phyloP scores from a whole-genome alignment of 768 basidiomycete species.

The Macrocybe gigantea region DNA sequence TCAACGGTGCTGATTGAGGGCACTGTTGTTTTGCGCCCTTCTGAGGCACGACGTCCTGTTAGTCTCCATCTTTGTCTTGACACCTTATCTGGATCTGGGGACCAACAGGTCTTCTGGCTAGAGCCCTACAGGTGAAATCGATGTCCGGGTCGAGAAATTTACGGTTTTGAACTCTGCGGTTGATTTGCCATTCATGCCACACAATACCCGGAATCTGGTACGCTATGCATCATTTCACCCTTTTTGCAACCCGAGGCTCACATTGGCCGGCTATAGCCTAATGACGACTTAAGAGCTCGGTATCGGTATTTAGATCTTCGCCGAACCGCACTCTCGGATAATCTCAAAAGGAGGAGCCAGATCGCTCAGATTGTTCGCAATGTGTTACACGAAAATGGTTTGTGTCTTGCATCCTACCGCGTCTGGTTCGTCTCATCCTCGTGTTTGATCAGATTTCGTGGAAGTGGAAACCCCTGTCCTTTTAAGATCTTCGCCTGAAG shows the following conservation, averaged over 20 bases:
- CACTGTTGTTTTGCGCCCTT: constrained; percentile 58
- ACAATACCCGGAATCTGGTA: constrained; percentile 70
- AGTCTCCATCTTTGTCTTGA: constrained; percentile 21
- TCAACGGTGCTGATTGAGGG: constrained; percentile 77
- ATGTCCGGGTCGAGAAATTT: constrained; percentile 67
- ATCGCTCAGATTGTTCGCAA: constrained; percentile 78
- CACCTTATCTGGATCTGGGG: constrained; percentile 8
- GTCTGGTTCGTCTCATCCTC: constrained; percentile 4
- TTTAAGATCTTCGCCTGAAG: constrained; percentile 89
- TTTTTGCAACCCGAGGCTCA: constrained; percentile 1
- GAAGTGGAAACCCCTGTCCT: constrained; percentile 94
- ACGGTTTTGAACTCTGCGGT: constrained; percentile 78
- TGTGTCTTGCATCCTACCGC: background rate
- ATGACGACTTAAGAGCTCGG: constrained; percentile 79
- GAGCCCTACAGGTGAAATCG: constrained; percentile 69
- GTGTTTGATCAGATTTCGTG: constrained; percentile 60
- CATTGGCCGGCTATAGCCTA: constrained; percentile 43
- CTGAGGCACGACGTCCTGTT: constrained; percentile 55
- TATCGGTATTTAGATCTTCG: constrained; percentile 90
- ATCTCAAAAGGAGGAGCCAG: constrained; percentile 74
- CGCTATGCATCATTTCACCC: constrained; percentile 19
- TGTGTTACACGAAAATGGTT: constrained; percentile 70
- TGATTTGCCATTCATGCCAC: constrained; percentile 80
- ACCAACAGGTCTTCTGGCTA: constrained; percentile 18
- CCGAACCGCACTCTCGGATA: constrained; percentile 62